Evolutionary conservation across 805 yeast species (phyloP), one percentile per base, ranked within the genome.

Genomic region (Sugiyamaella boreocaroliniensis): DNA sequence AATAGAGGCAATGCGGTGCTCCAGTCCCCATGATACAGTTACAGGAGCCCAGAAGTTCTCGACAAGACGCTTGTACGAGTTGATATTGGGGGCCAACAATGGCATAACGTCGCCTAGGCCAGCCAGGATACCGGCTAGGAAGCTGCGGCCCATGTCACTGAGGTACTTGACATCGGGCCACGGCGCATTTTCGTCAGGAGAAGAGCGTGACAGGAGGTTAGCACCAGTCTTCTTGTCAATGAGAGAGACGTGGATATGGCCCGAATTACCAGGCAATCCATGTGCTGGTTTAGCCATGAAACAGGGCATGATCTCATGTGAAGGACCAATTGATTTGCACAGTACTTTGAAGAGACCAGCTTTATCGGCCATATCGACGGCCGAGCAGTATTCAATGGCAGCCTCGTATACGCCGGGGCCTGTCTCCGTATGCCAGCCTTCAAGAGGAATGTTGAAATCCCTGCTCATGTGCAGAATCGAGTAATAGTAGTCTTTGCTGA

Each of bases 361-460:
- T 45, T 64, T 60, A 50, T 67, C 71, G 12, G 70, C 70, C 51
- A 67, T 59, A 4, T 57, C 45, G 8, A 43, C 50, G 14, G 68
- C 70, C 29, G 61, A 53, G 29, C 59, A 51, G 47, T 65, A 67
- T 19, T 59, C 67, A 43, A 67, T 58, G 4, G 71, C 71, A 26
- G 68, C 69, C 48, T 67, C 71, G 43, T 59, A 64, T 8, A 67
- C 71, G 14, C 71, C 71, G 8, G 71, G 71, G 4, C 71, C 71
- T 7, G 70, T 65, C 42, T 67, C 71, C 2, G 70, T 64, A 49
- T 67, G 71, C 63, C 67, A 66, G 10, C 70, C 68, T 51, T 67
- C 71, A 22, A 67, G 55, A 14, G 59, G 60, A 9, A 64, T 58
- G 44, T 60, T 55, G 32, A 65, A 60, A 12, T 45, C 41, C 7